Evolutionary conservation across 441 rosid genomes (phyloP).

Genomic region (Iberis amara): DNA sequence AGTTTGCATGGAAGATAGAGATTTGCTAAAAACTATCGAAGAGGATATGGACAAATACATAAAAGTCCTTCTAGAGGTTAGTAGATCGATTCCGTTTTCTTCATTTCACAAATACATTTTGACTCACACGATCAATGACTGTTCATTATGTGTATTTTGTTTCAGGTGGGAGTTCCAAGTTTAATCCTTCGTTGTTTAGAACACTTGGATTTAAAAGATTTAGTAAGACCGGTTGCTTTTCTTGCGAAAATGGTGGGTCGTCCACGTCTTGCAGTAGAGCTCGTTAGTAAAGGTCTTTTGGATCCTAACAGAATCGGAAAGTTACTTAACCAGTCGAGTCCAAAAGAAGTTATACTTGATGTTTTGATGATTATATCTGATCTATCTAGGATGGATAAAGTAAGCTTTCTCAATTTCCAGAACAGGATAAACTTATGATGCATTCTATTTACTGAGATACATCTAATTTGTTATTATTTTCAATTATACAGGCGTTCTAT

Average conservation of each 20-base stretch:
- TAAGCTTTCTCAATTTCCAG: slow-evolving; percentile 28
- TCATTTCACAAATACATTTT: neutral
- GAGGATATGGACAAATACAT: slow-evolving; percentile 89
- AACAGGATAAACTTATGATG: slow-evolving; percentile 10
- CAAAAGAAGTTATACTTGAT: slow-evolving; percentile 79
- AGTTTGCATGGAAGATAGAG: slow-evolving; percentile 74
- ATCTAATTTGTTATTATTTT: slow-evolving; percentile 12
- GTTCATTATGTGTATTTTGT: neutral
- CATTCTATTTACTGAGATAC: slow-evolving; percentile 9
- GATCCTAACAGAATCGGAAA: slow-evolving; percentile 70
- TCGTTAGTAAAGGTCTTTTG: slow-evolving; percentile 78
- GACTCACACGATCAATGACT: no score
- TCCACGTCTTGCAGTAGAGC: slow-evolving; percentile 76
- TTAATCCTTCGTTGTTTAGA: slow-evolving; percentile 70
- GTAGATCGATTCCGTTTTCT: slow-evolving; percentile 19
- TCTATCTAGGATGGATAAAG: slow-evolving; percentile 95
- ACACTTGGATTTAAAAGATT: slow-evolving; percentile 70
- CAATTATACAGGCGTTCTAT: slow-evolving; percentile 68
- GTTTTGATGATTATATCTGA: slow-evolving; percentile 89
- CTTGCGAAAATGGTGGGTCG: slow-evolving; percentile 84
- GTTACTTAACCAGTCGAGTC: slow-evolving; percentile 61
- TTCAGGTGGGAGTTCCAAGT: slow-evolving; percentile 76
- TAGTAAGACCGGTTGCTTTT: slow-evolving; percentile 84
- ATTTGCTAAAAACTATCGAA: slow-evolving; percentile 68
- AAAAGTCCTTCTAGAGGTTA: slow-evolving; percentile 79